phyloP scores from a whole-genome alignment of 2,329 filamentous ascomycete genomes.

The Trichoderma citrinoviride region DNA sequence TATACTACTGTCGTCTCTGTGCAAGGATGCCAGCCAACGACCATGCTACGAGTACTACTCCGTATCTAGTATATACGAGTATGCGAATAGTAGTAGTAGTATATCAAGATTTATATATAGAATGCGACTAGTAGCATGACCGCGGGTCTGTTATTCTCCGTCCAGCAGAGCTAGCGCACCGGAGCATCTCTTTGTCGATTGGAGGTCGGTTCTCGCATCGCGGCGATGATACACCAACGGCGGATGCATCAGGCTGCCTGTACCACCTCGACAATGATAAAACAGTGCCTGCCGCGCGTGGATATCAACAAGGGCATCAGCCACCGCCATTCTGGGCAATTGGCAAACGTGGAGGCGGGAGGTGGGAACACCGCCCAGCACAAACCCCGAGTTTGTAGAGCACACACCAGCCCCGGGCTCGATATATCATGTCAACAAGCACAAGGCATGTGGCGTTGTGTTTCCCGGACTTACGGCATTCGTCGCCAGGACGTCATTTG shows the following conservation, averaged over 20 bases:
- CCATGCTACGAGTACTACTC: neutral
- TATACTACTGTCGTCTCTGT: neutral
- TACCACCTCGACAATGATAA: neutral
- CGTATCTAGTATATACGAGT: neutral
- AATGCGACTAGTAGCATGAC: neutral
- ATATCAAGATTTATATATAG: neutral
- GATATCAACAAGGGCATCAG: neutral
- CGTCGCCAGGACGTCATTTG: too few relatives aligned
- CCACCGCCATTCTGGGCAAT: constrained; percentile 13
- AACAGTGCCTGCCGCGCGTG: neutral
- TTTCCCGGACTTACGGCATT: too few relatives aligned
- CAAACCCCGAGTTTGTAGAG: constrained; percentile 4
- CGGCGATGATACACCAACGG: constrained; percentile 5
- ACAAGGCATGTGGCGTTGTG: neutral
- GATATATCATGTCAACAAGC: neutral
- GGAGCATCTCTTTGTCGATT: neutral
- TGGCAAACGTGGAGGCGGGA: neutral
- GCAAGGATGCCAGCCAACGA: neutral
- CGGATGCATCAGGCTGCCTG: constrained; percentile 6
- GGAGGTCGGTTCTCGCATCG: neutral
- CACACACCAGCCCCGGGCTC: neutral
- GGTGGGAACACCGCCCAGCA: constrained; percentile 4
- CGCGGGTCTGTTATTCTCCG: neutral
- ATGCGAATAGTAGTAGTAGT: neutral
- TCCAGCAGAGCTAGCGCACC: neutral